A percentile compares a stretch with the other conserved stretches of the same genome.
Conservation (phyloP, 768 basidiomycete genomes). For the Trametes sanguinea region DNA sequence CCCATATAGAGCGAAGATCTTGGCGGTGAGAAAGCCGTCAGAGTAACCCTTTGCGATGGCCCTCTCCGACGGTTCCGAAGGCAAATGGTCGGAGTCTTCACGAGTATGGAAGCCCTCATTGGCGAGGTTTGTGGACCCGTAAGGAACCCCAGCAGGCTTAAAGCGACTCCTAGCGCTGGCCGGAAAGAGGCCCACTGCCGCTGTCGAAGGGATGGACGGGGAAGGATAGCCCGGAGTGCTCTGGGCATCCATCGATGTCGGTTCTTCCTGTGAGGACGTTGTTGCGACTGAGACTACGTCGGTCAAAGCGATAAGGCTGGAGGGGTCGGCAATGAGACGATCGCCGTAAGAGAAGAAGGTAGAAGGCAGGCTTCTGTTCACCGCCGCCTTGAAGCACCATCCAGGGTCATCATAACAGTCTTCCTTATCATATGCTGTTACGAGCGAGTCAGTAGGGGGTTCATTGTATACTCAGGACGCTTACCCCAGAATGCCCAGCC, state of each 20-base stretch:
- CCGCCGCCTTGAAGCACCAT: constrained; percentile 70
- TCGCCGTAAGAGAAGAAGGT: constrained; percentile 57
- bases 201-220: neutral
- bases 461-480: constrained; percentile 21
- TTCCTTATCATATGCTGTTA: constrained; percentile 61
- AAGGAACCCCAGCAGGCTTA: no score
- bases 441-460: neutral
- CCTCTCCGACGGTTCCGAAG: constrained; percentile 21
- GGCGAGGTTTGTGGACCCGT: no score
- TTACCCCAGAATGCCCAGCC: constrained; percentile 76
- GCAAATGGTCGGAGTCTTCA: constrained; percentile 1
- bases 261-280: constrained; percentile 18
- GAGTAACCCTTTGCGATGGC: constrained; percentile 50
- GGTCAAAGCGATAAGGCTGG: constrained; percentile 28
- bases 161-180: no score
- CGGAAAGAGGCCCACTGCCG: neutral
- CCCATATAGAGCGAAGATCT: constrained; percentile 51
- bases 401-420: constrained; percentile 56
- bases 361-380: constrained; percentile 55
- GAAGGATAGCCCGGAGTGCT: neutral
- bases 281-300: constrained; percentile 25
- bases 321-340: constrained; percentile 27
- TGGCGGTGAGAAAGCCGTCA: constrained; percentile 59
- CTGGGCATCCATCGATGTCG: constrained; percentile 1
- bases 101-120: neutral